Evolutionary conservation across 106 monocot genomes (phyloP), one percentile per base, ranked within the genome.

Genomic region (Dioscorea dumetorum): DNA sequence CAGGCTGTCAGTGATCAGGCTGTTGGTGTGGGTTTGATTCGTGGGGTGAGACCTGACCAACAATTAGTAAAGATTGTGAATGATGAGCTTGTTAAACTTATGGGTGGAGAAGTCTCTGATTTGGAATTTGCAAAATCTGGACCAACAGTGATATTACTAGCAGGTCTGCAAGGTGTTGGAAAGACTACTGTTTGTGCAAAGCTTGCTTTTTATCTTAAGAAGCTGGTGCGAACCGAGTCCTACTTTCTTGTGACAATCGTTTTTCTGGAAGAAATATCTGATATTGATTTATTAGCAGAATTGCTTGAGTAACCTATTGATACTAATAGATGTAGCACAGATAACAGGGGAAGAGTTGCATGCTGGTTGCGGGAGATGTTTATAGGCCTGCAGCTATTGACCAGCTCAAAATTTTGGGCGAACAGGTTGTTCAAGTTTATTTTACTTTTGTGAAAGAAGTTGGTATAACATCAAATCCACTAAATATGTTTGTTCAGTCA

Each of bases 141-240:
- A 56, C 85, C 95, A 2, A 95, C 95, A 2, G 95, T 91, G 48
- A 91, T 95, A 60, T 76, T 95, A 41, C 77, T 95, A 41, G 91
- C 95, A n/a, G 95, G 95, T 18, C 69, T 95, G 18, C 95, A 95
- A 82, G 95, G 95, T 74, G 95, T 95, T 78, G 95, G 95, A 50
- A 95, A 95, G 75, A 95, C 95, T 51, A 91, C 95, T 34, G 91
- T 95, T 77, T 88, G 88, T 72, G 88, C 85, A 71, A 95, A 95
- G 71, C 91, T 95, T 65, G 88, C 91, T 15, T 86, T 88, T 63
- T 95, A 95, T 73, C 70, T 95, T 35, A 95, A 95, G 69, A 95
- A 95, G 70, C 81, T 95, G 91, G 95, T 95, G 62, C 34, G 41
- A 58, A 23, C 81, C 61, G 32, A 50, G 4, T 19, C 0, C 62